Conservation (phyloP, 1,139 yeast species). For the Pichia sp. region DNA sequence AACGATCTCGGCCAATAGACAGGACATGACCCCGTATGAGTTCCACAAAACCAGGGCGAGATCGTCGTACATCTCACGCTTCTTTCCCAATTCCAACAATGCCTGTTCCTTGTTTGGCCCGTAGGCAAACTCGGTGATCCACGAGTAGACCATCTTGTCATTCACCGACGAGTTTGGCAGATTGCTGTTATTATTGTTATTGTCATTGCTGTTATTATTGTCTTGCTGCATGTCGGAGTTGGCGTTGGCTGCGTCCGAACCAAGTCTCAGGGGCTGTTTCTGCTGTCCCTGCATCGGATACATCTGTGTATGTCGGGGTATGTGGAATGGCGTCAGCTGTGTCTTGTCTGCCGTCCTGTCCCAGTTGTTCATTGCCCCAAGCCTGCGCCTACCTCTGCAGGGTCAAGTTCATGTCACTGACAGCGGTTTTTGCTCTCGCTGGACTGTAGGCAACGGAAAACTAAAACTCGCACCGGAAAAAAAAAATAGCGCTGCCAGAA, state of each 20-base stretch:
- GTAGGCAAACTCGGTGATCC: constrained; percentile 85
- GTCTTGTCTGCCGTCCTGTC: not conserved
- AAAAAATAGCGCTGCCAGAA: not conserved
- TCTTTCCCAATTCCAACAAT: constrained; percentile 82
- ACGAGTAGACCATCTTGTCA: constrained; percentile 81
- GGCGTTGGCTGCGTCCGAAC: not conserved
- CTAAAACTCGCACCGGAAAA: not conserved
- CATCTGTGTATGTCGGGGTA: not conserved
- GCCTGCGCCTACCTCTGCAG: not conserved
- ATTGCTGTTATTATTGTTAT: not conserved
- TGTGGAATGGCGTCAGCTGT: not conserved
- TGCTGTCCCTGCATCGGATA: constrained; percentile 1
- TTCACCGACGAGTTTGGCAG: constrained; percentile 42
- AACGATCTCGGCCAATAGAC: constrained; percentile 81
- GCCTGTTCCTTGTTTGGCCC: constrained; percentile 94
- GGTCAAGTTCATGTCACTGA: not conserved
- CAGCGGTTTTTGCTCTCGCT: not conserved
- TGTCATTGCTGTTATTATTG: not conserved
- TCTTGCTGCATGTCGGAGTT: not conserved
- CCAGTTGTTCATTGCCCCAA: not conserved
- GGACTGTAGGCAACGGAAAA: not conserved
- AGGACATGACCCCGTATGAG: constrained; percentile 94
- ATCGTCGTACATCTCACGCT: constrained; percentile 91
- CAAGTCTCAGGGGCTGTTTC: not conserved
- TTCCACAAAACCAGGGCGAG: constrained; percentile 92